phyloP scores from a whole-genome alignment of 75 land plant species.

The Picea glauca region DNA sequence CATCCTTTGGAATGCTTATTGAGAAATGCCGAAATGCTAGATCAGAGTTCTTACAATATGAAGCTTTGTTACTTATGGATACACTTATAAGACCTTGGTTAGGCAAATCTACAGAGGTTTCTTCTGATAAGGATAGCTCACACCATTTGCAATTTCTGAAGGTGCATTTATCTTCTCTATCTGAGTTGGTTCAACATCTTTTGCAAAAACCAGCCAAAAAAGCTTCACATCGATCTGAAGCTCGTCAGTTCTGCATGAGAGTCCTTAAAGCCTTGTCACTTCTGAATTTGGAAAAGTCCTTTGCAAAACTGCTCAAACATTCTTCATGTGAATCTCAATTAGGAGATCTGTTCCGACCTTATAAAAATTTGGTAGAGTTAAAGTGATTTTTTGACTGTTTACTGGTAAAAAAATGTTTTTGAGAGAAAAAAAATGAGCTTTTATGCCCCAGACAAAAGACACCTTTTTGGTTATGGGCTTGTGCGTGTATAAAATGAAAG shows the following conservation, averaged over 20 bases:
- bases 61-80: constrained; percentile 55
- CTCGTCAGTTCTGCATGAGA: constrained; percentile 46
- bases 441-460: no score
- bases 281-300: constrained; percentile 42
- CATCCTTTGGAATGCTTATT: constrained; percentile 51
- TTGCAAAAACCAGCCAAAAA: constrained; percentile 53
- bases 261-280: constrained; percentile 30
- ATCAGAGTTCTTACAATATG: constrained; percentile 52
- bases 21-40: constrained; percentile 56
- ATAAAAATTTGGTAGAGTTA: no score
- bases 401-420: no score
- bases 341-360: no score
- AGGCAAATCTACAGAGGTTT: constrained; percentile 19
- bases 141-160: constrained; percentile 28
- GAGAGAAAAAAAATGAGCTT: no score
- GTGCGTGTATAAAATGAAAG: no score
- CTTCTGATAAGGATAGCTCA: constrained; percentile 5
- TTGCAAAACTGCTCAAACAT: constrained; percentile 27
- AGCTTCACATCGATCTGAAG: constrained; percentile 29
- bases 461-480: no score
- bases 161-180: constrained; percentile 35
- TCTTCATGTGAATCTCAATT: no score
- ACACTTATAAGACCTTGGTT: constrained; percentile 41
- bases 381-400: no score
- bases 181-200: constrained; percentile 41